Evolutionary conservation across 2,329 filamentous ascomycete genomes (phyloP).

Genomic region (Aureobasidium melanogenum): DNA sequence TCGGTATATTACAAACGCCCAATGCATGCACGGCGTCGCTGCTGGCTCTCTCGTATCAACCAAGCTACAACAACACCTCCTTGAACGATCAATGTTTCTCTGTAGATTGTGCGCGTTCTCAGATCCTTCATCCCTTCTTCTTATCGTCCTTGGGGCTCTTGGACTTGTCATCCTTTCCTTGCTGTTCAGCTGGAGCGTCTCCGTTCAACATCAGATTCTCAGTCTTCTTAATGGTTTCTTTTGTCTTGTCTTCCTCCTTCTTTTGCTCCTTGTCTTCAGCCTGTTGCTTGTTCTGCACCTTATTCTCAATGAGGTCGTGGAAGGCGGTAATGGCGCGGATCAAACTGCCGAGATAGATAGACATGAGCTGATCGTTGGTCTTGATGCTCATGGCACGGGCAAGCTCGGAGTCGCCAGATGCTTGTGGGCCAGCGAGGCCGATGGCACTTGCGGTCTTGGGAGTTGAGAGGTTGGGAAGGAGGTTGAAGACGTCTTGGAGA

Average conservation of each 20-base stretch:
- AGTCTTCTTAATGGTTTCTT: constrained; percentile 46
- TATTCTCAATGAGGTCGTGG: constrained; percentile 99
- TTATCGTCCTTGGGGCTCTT: constrained; percentile 33
- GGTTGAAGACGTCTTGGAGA: constrained; percentile 98
- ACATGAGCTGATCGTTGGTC: constrained; percentile 98
- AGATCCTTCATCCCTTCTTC: constrained; percentile 33
- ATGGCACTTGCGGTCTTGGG: constrained; percentile 50
- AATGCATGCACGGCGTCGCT: constrained; percentile 2
- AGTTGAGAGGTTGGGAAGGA: constrained; percentile 89
- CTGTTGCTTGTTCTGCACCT: constrained; percentile 97
- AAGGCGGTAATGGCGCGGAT: constrained; percentile 97
- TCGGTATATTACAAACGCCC: constrained; percentile 10
- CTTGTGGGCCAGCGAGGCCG: constrained; percentile 47
- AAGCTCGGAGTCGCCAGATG: constrained; percentile 67
- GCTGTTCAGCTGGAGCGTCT: constrained; percentile 32
- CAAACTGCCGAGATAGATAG: constrained; percentile 92
- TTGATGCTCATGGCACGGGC: constrained; percentile 97
- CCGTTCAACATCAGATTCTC: constrained; percentile 56
- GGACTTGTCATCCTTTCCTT: constrained; percentile 37
- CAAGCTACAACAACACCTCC: not conserved
- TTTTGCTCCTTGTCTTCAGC: constrained; percentile 87
- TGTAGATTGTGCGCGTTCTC: not conserved
- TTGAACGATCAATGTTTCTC: not conserved
- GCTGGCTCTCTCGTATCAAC: not conserved
- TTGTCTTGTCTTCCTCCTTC: constrained; percentile 56